These are phyloP conservation scores for Phytopythium sindhum DNA, from an alignment of 352 stramenopile species.

Conservation along the genomic window DNA sequence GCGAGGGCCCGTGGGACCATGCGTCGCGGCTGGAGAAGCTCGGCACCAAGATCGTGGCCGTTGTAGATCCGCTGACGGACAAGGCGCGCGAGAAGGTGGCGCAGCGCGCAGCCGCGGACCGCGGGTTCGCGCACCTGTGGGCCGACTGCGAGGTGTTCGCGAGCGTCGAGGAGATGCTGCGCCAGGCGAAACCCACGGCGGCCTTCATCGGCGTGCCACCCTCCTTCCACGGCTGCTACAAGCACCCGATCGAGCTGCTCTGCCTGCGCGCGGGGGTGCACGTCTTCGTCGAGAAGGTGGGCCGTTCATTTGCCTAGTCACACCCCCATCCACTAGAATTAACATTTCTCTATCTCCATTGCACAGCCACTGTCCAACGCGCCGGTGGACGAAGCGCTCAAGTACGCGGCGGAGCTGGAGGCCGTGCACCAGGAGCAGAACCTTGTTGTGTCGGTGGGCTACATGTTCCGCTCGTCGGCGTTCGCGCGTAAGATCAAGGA, in stretches of 20 bases:
- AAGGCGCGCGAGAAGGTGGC: conserved; percentile 11
- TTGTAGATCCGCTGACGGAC: conserved; percentile 16
- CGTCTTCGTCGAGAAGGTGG: conserved; percentile 29
- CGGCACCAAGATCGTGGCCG: conserved; percentile 9
- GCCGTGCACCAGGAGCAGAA: conserved; percentile 20
- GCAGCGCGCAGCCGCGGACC: conserved; percentile 7
- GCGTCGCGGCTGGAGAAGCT: conserved; percentile 14
- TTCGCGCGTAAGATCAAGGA: conserved; percentile 31
- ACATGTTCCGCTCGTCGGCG: conserved; percentile 36
- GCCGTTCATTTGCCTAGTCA: background rate
- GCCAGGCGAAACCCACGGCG: conserved; percentile 21
- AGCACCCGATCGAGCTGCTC: conserved; percentile 31
- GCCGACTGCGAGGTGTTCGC: conserved; percentile 23
- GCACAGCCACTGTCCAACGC: conserved; percentile 24
- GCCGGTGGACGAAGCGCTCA: conserved; percentile 19
- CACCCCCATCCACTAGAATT: background rate
- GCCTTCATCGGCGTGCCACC: conserved; percentile 34
- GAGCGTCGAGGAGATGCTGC: conserved; percentile 28
- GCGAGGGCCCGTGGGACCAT: conserved; percentile 19
- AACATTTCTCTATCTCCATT: background rate
- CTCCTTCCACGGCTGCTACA: conserved; percentile 37
- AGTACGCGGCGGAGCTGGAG: conserved; percentile 30
- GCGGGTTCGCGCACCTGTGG: conserved; percentile 25
- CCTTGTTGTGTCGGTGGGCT: conserved; percentile 28
- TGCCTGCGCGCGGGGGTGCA: conserved; percentile 25